Conservation (phyloP, 2,329 filamentous ascomycete genomes). For the Stromatinia cepivora region DNA sequence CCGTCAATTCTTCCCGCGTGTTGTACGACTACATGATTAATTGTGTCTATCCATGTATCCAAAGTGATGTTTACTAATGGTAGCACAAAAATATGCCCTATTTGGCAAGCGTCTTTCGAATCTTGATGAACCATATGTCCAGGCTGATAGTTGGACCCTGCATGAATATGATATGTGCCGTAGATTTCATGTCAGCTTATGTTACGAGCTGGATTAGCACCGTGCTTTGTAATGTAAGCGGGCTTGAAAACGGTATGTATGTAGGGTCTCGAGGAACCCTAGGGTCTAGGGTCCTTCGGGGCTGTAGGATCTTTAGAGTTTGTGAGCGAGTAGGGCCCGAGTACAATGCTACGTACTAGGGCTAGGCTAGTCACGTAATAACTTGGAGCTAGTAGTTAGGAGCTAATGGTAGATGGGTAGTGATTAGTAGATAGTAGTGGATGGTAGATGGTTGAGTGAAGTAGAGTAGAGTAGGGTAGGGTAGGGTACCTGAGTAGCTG, state of each 20-base stretch:
- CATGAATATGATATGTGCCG: not conserved
- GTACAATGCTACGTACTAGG: conserved; percentile 1
- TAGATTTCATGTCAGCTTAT: conserved; percentile 11
- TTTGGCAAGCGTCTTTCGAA: not conserved
- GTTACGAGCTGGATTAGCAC: not conserved
- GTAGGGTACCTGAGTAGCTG: not conserved
- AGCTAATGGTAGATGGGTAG: not conserved
- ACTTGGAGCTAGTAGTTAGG: not conserved
- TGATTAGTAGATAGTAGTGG: not conserved
- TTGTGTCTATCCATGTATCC: not conserved
- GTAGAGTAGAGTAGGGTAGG: not conserved
- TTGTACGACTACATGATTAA: conserved; percentile 2
- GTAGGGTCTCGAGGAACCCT: not conserved
- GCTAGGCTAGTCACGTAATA: too few species aligned
- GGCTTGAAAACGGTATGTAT: conserved; percentile 1
- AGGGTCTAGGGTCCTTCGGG: not conserved
- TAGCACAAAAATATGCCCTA: not conserved
- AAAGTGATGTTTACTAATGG: not conserved
- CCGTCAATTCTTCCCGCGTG: conserved; percentile 36
- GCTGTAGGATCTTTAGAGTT: not conserved
- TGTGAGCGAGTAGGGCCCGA: conserved; percentile 11
- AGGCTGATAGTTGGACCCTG: not conserved
- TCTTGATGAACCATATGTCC: not conserved
- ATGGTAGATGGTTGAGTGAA: too few species aligned
- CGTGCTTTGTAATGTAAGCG: not conserved